Evolutionary conservation across 495 filamentous ascomycete genomes (phyloP).

Genomic region (Bryoglossum gracile): DNA sequence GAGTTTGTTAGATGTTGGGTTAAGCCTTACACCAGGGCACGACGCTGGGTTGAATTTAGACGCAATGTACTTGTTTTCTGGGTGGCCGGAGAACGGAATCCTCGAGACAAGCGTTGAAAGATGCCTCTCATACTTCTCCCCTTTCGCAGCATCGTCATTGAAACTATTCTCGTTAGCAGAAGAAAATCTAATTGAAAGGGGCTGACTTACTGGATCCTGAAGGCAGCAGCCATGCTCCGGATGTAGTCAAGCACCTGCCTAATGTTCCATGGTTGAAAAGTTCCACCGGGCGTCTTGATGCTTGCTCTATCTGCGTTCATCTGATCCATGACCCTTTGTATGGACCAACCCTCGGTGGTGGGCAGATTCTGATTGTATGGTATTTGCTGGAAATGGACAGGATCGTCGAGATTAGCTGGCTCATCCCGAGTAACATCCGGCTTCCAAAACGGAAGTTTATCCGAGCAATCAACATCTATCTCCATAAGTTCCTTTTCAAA

Average conservation of each 20-base stretch:
- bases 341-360: not conserved
- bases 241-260: not conserved
- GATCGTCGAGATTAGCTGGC: not conserved
- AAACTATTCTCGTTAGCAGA: not conserved
- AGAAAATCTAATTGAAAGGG: not conserved
- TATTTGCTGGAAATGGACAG: not conserved
- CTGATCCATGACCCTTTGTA: not conserved
- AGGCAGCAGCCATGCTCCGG: not conserved
- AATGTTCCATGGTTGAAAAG: not conserved
- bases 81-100: constrained; percentile 21
- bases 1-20: not conserved
- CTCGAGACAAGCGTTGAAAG: no score
- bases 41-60: not conserved
- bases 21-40: not conserved
- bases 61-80: constrained; percentile 20
- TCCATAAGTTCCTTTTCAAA: constrained; percentile 12
- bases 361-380: not conserved
- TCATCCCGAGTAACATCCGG: no score
- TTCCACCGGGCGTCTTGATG: not conserved
- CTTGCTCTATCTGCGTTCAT: no score
- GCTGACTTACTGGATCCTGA: constrained; percentile 4
- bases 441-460: not conserved
- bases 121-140: no score
- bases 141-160: no score
- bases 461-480: not conserved